Conservation (phyloP, 495 filamentous ascomycete genomes). For the Cercophora newfieldiana region DNA sequence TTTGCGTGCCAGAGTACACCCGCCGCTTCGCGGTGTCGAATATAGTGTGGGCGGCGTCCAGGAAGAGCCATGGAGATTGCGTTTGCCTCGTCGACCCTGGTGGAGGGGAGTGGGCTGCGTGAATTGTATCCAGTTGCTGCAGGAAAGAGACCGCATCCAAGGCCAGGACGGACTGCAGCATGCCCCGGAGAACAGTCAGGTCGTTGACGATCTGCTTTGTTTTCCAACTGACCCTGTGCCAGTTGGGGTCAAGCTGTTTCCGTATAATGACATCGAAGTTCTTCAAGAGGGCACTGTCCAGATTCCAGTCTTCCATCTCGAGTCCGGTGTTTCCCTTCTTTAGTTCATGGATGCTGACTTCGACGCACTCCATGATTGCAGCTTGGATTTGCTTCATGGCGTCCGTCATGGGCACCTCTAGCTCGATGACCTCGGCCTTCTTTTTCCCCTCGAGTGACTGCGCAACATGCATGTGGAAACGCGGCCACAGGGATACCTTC, state of each 20-base stretch:
- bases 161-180: conserved; percentile 81
- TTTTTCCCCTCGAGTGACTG: conserved; percentile 86
- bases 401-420: conserved; percentile 96
- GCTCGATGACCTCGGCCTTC: conserved; percentile 94
- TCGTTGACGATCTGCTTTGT: conserved; percentile 93
- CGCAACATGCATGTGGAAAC: conserved; percentile 90
- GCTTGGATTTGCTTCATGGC: conserved; percentile 91
- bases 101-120: conserved; percentile 84
- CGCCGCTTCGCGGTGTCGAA: conserved; percentile 87
- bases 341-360: conserved; percentile 87
- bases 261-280: conserved; percentile 88
- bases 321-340: conserved; percentile 85
- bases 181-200: conserved; percentile 77
- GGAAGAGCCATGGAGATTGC: conserved; percentile 94
- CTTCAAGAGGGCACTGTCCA: conserved; percentile 90
- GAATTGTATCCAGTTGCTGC: conserved; percentile 90
- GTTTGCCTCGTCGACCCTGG: conserved; percentile 84
- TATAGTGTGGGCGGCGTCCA: conserved; percentile 91
- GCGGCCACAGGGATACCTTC: conserved; percentile 86
- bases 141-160: conserved; percentile 91
- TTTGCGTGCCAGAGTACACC: conserved; percentile 67
- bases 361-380: conserved; percentile 93
- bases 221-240: conserved; percentile 94
- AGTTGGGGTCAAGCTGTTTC: conserved; percentile 91
- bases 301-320: conserved; percentile 96